Evolutionary conservation across 1,139 yeast species (phyloP).

Genomic region (Meyerozyma guilliermondii): DNA sequence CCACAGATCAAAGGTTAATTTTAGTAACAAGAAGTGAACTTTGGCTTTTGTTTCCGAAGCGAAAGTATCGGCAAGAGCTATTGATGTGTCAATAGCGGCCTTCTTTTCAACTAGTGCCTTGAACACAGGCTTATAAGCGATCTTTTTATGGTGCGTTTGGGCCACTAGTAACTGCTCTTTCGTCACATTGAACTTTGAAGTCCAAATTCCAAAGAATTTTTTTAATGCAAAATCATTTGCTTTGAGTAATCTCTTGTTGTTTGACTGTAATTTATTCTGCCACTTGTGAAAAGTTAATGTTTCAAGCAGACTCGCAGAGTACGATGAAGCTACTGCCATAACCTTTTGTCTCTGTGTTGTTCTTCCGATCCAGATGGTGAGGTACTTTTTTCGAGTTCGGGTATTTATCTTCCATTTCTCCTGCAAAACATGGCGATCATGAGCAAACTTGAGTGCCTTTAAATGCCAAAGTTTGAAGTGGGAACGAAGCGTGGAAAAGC

Average conservation of each 20-base stretch:
- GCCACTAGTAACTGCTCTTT: too few relatives aligned
- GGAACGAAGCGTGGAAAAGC: slow-evolving; percentile 2
- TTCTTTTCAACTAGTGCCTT: neutral
- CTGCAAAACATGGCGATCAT: slow-evolving; percentile 6
- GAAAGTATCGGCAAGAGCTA: neutral
- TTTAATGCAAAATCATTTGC: neutral
- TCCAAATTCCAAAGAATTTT: neutral
- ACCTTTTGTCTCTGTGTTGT: neutral
- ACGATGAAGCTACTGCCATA: neutral
- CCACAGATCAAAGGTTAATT: neutral
- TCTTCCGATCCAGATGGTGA: neutral
- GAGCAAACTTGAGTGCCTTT: slow-evolving; percentile 5
- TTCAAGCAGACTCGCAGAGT: neutral
- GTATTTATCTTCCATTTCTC: slow-evolving; percentile 13
- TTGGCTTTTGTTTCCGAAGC: neutral
- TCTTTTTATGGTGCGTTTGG: too few relatives aligned
- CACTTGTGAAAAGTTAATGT: neutral
- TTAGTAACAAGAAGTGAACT: neutral
- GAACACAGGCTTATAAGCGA: too few relatives aligned
- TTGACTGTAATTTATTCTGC: neutral
- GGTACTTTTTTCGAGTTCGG: neutral
- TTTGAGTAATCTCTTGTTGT: neutral
- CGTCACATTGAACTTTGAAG: neutral
- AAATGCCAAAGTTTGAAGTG: slow-evolving; percentile 16
- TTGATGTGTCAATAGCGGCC: neutral